Evolutionary conservation across 352 stramenopile genomes (phyloP), one percentile per base, ranked within the genome.

Genomic region (Phytophthora sansomeana): DNA sequence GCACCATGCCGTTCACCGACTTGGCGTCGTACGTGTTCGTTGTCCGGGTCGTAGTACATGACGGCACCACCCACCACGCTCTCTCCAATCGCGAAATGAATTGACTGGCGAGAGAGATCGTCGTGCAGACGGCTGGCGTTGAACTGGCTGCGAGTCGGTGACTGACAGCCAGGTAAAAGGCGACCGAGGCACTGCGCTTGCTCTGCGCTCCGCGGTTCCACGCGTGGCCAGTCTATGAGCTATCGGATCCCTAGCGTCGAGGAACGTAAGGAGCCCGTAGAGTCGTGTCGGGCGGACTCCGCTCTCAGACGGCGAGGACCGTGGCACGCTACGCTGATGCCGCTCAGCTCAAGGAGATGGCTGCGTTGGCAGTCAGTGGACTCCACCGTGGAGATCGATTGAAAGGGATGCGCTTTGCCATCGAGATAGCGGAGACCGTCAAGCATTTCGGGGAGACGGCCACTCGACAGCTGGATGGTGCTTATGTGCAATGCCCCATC

Each of bases 1-100:
- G 74, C 47, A 75, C 62, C 53, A 76, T 66, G 17, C 58, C 69
- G 62, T 56, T 74, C 36, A 77, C 58, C 17, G 55, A 52, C 52
- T 79, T 81, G 35, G 63, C 33, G 48, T 74, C 58, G 67, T 62
- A 65, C 42, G 48, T 48, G 30, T 55, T 19, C n/a, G 32, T 69
- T 49, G 32, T 64, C 49, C 21, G 51, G n/a, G 42, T 67, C 64
- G 54, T 47, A 71, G 54, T 47, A 71, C 52, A 61, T 72, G 42
- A 63, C 38, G n/a, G n/a, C n/a, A n/a, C n/a, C n/a, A n/a, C n/a
- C n/a, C n/a, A 24, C 50, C 28, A 33, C 29, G 43, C 10, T 46
- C 55, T 35, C 42, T 62, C 47, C 33, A 54, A 69, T 73, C 38
- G 30, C 17, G 59, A 69, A 69, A 69, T 74, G 66, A 60, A n/a